Evolutionary conservation across 805 yeast species (phyloP).

Genomic region (Saccharomyces eubayanus): DNA sequence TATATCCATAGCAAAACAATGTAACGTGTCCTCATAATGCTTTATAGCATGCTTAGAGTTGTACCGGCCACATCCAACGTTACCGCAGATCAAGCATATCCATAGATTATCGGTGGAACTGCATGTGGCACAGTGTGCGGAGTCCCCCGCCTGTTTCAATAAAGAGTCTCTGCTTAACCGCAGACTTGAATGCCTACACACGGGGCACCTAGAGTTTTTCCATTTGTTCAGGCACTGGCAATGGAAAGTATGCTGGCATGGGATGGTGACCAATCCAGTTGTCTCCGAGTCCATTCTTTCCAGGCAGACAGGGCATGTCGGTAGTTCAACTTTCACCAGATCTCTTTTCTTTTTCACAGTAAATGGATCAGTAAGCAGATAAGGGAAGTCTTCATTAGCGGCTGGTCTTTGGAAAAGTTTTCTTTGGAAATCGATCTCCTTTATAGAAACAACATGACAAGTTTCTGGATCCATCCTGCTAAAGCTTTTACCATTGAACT

Average conservation of each 20-base stretch:
- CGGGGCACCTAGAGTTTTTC: conserved; percentile 87
- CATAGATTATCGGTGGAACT: conserved; percentile 56
- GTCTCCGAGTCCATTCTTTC: conserved; percentile 77
- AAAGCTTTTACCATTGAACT: conserved; percentile 65
- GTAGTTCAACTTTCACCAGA: conserved; percentile 48
- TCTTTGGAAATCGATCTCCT: conserved; percentile 42
- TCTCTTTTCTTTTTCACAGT: conserved; percentile 32
- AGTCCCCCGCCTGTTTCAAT: conserved; percentile 23
- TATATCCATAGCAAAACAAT: conserved; percentile 87
- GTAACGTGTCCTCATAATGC: conserved; percentile 70
- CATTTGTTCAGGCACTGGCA: conserved; percentile 81
- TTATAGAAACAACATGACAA: conserved; percentile 70
- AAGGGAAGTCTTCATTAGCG: conserved; percentile 45
- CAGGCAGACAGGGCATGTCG: conserved; percentile 88
- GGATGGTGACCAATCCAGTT: conserved; percentile 77
- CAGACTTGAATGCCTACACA: conserved; percentile 67
- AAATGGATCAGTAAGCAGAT: conserved; percentile 65
- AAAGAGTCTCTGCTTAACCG: conserved; percentile 22
- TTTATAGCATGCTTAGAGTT: conserved; percentile 78
- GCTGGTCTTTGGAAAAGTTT: conserved; percentile 11
- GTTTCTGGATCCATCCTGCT: conserved; percentile 84
- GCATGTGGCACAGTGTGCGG: conserved; percentile 48
- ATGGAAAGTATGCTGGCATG: conserved; percentile 90
- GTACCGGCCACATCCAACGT: conserved; percentile 86
- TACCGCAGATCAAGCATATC: conserved; percentile 87